phyloP scores from a whole-genome alignment of 2,329 filamentous ascomycete genomes.

The Ceratocystis cacaofunesta region DNA sequence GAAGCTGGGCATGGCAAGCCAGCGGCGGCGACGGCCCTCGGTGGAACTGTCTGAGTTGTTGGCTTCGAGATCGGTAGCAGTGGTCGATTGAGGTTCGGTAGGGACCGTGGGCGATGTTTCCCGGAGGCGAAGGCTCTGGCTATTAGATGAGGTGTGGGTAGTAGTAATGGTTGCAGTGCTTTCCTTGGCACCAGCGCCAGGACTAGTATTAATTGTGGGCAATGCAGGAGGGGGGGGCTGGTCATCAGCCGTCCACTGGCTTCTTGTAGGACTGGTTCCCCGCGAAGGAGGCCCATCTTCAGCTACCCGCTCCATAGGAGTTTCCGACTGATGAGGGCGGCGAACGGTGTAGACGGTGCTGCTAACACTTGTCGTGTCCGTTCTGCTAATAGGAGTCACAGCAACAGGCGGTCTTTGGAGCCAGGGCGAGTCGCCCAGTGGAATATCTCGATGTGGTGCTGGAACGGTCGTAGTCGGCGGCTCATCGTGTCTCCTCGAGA shows the following conservation, averaged over 20 bases:
- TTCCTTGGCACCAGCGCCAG: not conserved
- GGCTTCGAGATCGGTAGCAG: constrained; percentile 14
- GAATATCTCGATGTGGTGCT: constrained; percentile 27
- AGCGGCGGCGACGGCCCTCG: not conserved
- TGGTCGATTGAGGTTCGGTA: not conserved
- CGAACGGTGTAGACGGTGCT: constrained; percentile 50
- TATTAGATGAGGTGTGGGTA: not conserved
- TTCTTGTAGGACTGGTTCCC: constrained; percentile 7
- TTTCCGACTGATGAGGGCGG: constrained; percentile 43
- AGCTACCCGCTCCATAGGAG: constrained; percentile 18
- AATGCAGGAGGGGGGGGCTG: not conserved
- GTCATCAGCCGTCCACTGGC: constrained; percentile 17
- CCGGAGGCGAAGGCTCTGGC: not conserved
- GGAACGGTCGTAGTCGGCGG: constrained; percentile 20
- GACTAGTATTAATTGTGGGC: not conserved
- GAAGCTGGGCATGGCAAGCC: constrained; percentile 22
- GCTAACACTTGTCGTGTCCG: constrained; percentile 47
- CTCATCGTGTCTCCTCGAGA: constrained; percentile 14
- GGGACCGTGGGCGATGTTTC: not conserved
- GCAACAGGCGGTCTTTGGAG: constrained; percentile 40
- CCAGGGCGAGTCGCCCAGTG: constrained; percentile 34
- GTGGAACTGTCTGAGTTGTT: not conserved
- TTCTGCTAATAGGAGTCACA: constrained; percentile 43
- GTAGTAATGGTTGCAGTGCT: not conserved
- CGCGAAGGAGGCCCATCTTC: constrained; percentile 8